phyloP scores from a whole-genome alignment of 2,329 filamentous ascomycete species.

The Anisogramma anomala region DNA sequence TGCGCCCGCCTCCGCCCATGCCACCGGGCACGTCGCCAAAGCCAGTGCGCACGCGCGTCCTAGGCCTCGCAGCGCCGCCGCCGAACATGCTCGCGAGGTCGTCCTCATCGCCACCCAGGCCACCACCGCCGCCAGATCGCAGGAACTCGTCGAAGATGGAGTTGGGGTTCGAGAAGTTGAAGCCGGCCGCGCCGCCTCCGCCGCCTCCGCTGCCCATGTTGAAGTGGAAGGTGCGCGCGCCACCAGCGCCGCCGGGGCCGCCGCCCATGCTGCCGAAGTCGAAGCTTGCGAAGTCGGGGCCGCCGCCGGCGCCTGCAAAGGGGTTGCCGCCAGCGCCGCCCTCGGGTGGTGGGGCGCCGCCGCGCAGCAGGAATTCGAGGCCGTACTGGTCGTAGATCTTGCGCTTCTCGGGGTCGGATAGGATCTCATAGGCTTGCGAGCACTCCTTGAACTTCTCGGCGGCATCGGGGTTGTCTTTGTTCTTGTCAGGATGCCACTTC shows the following conservation, averaged over 20 bases:
- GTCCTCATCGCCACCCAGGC: constrained; percentile 31
- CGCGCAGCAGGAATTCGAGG: constrained; percentile 80
- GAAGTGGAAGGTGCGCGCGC: constrained; percentile 52
- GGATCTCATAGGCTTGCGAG: constrained; percentile 94
- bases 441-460: constrained; percentile 96
- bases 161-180: constrained; percentile 72
- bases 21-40: constrained; percentile 23
- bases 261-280: constrained; percentile 35
- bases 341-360: constrained; percentile 58
- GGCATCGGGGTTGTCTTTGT: constrained; percentile 77
- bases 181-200: constrained; percentile 44
- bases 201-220: constrained; percentile 42
- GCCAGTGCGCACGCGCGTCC: constrained; percentile 31
- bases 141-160: constrained; percentile 80
- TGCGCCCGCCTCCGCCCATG: constrained; percentile 15
- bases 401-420: constrained; percentile 93
- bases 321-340: constrained; percentile 47
- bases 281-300: constrained; percentile 44
- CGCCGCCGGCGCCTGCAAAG: constrained; percentile 42
- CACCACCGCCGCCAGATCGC: constrained; percentile 38
- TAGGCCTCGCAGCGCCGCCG: constrained; percentile 28
- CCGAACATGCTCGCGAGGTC: constrained; percentile 45
- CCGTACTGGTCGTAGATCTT: constrained; percentile 92
- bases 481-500: constrained; percentile 96
- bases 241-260: constrained; percentile 33